phyloP scores from a whole-genome alignment of 306 rosid genomes.

The Vigna angularis region DNA sequence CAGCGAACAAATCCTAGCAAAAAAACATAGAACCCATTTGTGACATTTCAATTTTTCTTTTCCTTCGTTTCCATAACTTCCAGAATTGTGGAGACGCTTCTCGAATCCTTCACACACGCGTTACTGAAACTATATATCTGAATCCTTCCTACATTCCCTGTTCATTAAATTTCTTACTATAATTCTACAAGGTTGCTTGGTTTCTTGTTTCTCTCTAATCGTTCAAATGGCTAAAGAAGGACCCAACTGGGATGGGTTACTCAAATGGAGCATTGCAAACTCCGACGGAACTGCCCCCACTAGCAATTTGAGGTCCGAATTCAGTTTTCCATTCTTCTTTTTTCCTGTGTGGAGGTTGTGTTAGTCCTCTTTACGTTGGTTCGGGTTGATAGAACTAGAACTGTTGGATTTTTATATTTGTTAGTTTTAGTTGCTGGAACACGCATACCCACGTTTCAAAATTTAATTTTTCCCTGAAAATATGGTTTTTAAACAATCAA shows the following conservation, averaged over 20 bases:
- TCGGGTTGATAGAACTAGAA: background rate
- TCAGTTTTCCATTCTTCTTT: background rate
- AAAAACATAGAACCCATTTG: background rate
- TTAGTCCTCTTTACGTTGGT: background rate
- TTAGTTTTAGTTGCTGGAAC: background rate
- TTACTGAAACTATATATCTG: background rate
- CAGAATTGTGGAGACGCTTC: constrained; percentile 42
- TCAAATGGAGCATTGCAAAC: constrained; percentile 85
- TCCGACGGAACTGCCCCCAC: constrained; percentile 77
- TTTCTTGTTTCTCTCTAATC: background rate
- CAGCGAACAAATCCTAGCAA: no score
- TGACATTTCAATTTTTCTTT: background rate
- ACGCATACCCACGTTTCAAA: background rate
- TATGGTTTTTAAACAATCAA: background rate
- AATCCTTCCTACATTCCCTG: background rate
- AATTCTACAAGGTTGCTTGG: background rate
- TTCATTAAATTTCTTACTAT: background rate
- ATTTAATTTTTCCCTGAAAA: background rate
- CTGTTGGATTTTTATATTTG: background rate
- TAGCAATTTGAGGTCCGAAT: constrained; percentile 62
- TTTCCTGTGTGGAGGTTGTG: background rate
- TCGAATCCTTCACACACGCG: constrained; percentile 3
- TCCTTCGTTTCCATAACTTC: background rate
- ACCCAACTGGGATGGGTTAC: constrained; percentile 91
- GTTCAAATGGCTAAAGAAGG: constrained; percentile 72